Evolutionary conservation across 352 stramenopile genomes (phyloP), one percentile per base, ranked within the genome.

Genomic region (Phytophthora colocasiae): DNA sequence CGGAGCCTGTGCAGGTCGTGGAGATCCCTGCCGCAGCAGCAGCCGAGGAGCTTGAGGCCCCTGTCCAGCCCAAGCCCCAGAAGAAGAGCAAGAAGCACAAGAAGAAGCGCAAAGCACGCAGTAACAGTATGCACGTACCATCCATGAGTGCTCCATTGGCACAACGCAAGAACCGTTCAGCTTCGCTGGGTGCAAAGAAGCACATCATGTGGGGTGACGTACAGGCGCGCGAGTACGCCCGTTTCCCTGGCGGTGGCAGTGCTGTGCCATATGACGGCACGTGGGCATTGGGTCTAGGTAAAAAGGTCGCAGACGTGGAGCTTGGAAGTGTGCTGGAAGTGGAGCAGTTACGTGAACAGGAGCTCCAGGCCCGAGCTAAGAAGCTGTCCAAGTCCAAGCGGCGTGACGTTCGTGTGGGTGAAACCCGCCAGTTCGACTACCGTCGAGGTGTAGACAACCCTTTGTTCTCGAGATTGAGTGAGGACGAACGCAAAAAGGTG

Each of bases 351-450:
- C 70, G 75, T 14, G 60, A 85, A 40, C 58, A 80, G 50, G 73
- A 78, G 52, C 70, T 95, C 34, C 73, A 91, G 57, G 65, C 68
- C 26, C 73, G 86, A 31, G 77, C 73, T 56, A 84, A 91, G 54
- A 77, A 86, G 7, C 58, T 95, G 26, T 78, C 84, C 22, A 91
- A 89, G 64, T 69, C 73, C 53, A 78, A 91, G 50, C 79, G 83
- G 7, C 59, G 63, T 3, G 69, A 78, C 17, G 81, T 92, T 5
- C 78, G 80, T 22, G 70, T 82, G 17, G 82, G 84, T 19, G 86
- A 95, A 58, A 95, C 86, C 10, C 81, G 86, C 8, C 86, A 95
- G 61, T 95, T 95, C 39, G 86, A 95, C 66, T 95, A 95, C 60
- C 77, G 76, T 43, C 73, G 75, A n/a, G 85, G 86, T 9, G 66